Evolutionary conservation across 495 filamentous ascomycete genomes (phyloP), one percentile per base, ranked within the genome.

Genomic region (Lichenothelia convexa): DNA sequence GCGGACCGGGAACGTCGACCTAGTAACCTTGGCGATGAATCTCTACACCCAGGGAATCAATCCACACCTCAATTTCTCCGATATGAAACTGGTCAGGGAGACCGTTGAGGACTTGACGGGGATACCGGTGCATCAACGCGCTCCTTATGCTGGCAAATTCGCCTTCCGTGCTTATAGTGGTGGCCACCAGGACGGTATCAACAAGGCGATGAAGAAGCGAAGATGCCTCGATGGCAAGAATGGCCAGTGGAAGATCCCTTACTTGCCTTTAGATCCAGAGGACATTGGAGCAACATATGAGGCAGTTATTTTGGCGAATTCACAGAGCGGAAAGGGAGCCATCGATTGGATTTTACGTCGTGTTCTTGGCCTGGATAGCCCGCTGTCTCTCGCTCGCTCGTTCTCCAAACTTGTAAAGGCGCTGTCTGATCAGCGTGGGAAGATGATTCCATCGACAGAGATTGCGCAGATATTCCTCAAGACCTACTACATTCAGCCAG

Each of bases 201-300:
- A 92, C 63, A 95, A 95, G 62, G 87, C 67, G 75, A 44, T 49
- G 63, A 18, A 75, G 87, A 30, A 65, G 84, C 51, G 56, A 65
- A 20, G 53, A 60, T 0, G 67, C 63, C 23, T 65, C 68, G 35
- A 60, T 57, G 5, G 61, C 73, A n/a, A n/a, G 37, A 70, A 85
- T 17, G 68, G 71, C 38, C 59, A 59, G 18, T 79, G 74, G 74
- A 51, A 66, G 32, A 67, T 97, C 31, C 89, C 87, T 2, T 97
- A 94, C 53, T 78, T 97, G 21, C 89, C 89, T 15, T 68, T 95
- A 32, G 87, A 94, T 49, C 87, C 86, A 2, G 66, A 80, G 45
- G 86, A 94, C 59, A 94, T 95, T 37, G 89, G 89, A 18, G 73
- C 86, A 8, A 94, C 78, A 20, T 94, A 94, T 66, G 86, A 94